These are phyloP conservation scores for Phaffia rhodozyma DNA, from an alignment of 1,284 basidiomycete species.

Conservation along the genomic window DNA sequence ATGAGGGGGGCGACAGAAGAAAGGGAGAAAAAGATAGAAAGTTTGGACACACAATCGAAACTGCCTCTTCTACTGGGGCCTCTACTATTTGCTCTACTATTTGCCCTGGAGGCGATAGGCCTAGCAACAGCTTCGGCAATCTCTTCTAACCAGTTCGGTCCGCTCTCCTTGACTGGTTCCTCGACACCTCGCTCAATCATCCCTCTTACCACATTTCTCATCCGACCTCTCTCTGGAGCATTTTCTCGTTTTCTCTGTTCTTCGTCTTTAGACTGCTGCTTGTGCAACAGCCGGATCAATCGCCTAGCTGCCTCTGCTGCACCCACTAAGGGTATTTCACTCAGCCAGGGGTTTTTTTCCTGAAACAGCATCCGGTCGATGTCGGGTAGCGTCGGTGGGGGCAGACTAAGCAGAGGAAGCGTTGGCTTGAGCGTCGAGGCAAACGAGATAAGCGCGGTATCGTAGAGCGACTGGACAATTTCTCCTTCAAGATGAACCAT, in stretches of 20 bases:
- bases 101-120: neutral
- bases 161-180: constrained; percentile 30
- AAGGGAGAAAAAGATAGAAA: no score
- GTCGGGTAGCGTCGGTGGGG: constrained; percentile 30
- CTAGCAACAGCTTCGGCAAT: constrained; percentile 20
- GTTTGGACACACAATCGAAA: constrained; percentile 12
- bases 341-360: constrained; percentile 42
- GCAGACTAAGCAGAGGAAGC: constrained; percentile 42
- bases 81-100: constrained; percentile 19
- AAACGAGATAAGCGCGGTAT: constrained; percentile 59
- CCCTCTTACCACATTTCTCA: constrained; percentile 31
- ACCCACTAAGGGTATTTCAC: constrained; percentile 39
- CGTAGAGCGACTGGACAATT: constrained; percentile 59
- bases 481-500: constrained; percentile 56
- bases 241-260: constrained; percentile 20
- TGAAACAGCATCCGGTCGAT: constrained; percentile 38
- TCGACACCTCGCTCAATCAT: constrained; percentile 30
- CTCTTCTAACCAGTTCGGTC: constrained; percentile 21
- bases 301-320: constrained; percentile 38
- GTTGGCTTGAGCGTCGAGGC: constrained; percentile 47
- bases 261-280: constrained; percentile 14
- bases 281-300: constrained; percentile 31
- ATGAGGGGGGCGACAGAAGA: no score
- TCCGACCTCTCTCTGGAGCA: constrained; percentile 24
- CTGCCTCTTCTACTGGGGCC: constrained; percentile 20